Conservation (phyloP, 768 basidiomycete genomes). For the Termitomyces sp. region DNA sequence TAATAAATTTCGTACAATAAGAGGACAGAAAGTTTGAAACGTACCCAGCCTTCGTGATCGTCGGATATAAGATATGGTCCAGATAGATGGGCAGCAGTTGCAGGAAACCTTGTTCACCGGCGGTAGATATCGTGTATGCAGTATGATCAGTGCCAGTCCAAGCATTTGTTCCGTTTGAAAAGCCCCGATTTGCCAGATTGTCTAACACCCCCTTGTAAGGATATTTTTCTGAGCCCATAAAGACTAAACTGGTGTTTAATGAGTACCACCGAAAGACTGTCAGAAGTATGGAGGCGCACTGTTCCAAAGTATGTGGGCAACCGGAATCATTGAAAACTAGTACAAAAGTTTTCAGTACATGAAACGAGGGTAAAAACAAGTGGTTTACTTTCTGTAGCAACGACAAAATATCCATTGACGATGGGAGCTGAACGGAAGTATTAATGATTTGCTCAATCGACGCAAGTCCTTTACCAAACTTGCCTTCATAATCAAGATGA, state of each 20-base stretch:
- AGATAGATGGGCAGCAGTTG: conserved; percentile 85
- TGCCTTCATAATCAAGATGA: conserved; percentile 87
- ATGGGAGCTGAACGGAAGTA: conserved; percentile 56
- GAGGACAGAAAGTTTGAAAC: conserved; percentile 21
- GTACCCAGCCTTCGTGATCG: conserved; percentile 81
- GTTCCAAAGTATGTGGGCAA: conserved; percentile 94
- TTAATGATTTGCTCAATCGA: conserved; percentile 13
- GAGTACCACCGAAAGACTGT: conserved; percentile 4
- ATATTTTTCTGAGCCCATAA: conserved; percentile 94
- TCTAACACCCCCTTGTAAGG: conserved; percentile 97
- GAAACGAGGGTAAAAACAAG: not conserved
- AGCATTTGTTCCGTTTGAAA: conserved; percentile 89
- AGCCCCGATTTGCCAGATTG: conserved; percentile 89
- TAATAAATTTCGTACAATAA: not conserved
- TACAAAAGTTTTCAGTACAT: not conserved
- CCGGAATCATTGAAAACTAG: conserved; percentile 92
- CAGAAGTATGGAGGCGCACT: conserved; percentile 44
- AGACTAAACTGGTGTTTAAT: conserved; percentile 57
- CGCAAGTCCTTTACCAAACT: conserved; percentile 13
- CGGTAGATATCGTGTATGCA: conserved; percentile 93
- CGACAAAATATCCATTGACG: conserved; percentile 87
- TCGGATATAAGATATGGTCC: conserved; percentile 96
- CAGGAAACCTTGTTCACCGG: conserved; percentile 88
- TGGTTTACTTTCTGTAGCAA: conserved; percentile 77
- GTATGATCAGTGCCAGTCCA: conserved; percentile 98